These are phyloP conservation scores for Lasiosphaeria miniovina DNA, from an alignment of 495 filamentous ascomycete species.

Conservation along the genomic window DNA sequence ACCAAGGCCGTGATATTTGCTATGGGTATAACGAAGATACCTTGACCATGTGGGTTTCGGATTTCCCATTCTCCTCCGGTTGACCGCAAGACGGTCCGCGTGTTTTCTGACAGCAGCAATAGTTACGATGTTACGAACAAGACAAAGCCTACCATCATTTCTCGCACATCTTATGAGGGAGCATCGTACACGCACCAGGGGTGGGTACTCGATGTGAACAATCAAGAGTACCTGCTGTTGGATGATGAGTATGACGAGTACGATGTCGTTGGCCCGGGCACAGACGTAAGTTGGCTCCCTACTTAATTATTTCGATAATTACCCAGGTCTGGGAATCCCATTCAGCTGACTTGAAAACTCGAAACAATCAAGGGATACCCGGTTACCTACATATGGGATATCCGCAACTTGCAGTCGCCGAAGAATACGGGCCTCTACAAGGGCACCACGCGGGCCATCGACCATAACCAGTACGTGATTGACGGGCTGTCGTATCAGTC, in stretches of 20 bases:
- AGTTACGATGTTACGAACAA: conserved; percentile 54
- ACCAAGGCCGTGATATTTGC: conserved; percentile 55
- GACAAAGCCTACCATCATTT: conserved; percentile 46
- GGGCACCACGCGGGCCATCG: conserved; percentile 47
- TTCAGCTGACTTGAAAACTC: background rate
- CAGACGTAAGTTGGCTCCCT: background rate
- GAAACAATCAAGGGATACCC: conserved; percentile 40
- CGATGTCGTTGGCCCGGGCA: conserved; percentile 40
- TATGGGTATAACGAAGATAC: conserved; percentile 57
- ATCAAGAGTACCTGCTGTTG: conserved; percentile 49
- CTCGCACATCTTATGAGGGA: conserved; percentile 55
- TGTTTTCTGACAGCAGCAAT: conserved; percentile 23
- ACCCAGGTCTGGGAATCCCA: background rate
- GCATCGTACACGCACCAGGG: conserved; percentile 61
- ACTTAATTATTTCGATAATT: background rate
- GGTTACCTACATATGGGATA: conserved; percentile 57
- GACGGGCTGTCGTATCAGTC: conserved; percentile 54
- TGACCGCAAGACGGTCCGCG: background rate
- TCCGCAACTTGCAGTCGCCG: conserved; percentile 48
- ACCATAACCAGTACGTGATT: conserved; percentile 62
- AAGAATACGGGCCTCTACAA: conserved; percentile 55
- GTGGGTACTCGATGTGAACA: conserved; percentile 53
- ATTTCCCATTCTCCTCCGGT: background rate
- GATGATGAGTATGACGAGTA: conserved; percentile 62
- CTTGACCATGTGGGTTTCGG: conserved; percentile 32